Conservation (phyloP, 345 rosid species). For the Syzygium aqueum region DNA sequence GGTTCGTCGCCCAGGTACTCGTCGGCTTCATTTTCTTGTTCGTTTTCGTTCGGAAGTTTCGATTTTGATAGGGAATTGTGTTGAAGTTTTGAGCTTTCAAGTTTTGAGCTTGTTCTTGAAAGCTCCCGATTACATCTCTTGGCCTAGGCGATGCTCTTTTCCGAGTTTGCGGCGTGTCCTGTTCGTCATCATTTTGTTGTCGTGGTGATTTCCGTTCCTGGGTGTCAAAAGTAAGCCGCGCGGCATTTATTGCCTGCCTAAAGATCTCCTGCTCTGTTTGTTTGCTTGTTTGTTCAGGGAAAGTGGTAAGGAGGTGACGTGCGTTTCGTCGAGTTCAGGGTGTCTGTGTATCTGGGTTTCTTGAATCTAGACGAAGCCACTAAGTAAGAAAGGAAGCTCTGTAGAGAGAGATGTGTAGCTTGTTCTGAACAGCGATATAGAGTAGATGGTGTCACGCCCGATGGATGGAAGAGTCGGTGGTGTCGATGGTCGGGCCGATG, state of each 20-base stretch:
- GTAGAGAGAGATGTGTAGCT: background rate
- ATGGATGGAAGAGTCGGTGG: background rate
- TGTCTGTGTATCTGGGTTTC: background rate
- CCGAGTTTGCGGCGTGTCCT: background rate
- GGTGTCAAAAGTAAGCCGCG: background rate
- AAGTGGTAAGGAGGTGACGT: slow-evolving; percentile 1
- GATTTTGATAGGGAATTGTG: background rate
- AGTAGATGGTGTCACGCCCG: background rate
- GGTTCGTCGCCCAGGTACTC: background rate
- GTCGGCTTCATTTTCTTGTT: background rate
- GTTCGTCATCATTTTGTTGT: background rate
- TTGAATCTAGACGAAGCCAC: background rate
- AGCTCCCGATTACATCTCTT: background rate
- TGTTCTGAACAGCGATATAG: background rate
- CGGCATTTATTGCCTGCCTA: background rate
- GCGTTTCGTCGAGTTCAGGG: background rate
- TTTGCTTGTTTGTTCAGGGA: slow-evolving; percentile 14
- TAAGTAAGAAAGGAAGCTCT: background rate
- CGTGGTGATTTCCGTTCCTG: background rate
- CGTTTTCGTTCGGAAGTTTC: background rate
- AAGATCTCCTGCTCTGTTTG: background rate
- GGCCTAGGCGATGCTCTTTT: background rate
- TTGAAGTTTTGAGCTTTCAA: background rate
- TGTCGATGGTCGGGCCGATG: slow-evolving; percentile 5
- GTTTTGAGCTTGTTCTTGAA: background rate